Evolutionary conservation across 306 rosid genomes (phyloP), one percentile per base, ranked within the genome.

Genomic region (Acacia acuminata): DNA sequence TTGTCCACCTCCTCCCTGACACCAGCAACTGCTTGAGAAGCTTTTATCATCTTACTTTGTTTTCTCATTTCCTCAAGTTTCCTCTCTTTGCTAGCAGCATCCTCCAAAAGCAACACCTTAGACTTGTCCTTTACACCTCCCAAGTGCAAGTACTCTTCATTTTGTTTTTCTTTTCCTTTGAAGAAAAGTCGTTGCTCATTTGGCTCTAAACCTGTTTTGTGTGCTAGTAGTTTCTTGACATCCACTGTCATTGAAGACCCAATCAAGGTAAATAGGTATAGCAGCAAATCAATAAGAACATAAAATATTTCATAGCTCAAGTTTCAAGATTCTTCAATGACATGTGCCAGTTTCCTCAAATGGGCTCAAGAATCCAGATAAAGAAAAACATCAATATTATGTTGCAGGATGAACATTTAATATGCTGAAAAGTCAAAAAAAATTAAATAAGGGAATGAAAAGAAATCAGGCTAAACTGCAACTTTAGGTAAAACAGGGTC

Each of bases 121-220:
- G 99, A 87, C 84, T 83, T 89, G 77, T 95, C 88, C 90, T 89
- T 90, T 86, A 93, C 97, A 61, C 97, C 99, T 30, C 85, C 95
- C 24, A 32, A n/a, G 67, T 89, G 88, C 86, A 95, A 81, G 73
- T 82, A 90, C 86, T 90, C 96, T 40, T 83, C 94, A 58, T 93
- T 88, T 10, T 86, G 94, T 82, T 85, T 92, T 82, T 93, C 97
- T 84, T 89, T 85, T 51, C 93, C 98, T 75, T 84, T 84, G 77
- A 92, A 93, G 80, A 90, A 88, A 36, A 93, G 96, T 20, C 86
- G 85, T 85, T 93, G 99, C 80, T 84, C 92, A 73, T 84, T 81
- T 32, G 91, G 91, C 85, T 75, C 79, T 84, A 95, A 86, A 82
- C 94, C 92, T 68, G 94, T 87, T 88, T 85, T 91, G 43, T 88